Base-by-base conservation (phyloP, 1,284 basidiomycete genomes). In the Cryptococcus depauperatus region DNA sequence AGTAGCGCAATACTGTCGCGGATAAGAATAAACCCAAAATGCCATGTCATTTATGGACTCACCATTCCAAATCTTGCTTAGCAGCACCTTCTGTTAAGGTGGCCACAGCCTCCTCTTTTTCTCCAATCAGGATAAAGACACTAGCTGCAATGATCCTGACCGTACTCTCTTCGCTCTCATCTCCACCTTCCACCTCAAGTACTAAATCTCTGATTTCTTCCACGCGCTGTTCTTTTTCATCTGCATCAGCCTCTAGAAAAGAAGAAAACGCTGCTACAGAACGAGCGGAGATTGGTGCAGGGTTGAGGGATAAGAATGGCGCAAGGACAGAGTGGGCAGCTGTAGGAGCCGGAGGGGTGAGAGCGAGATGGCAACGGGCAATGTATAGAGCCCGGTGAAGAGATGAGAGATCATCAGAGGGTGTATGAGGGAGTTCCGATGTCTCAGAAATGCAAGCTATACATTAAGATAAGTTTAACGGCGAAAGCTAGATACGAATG, bases 71-170 rank as follows among this genome's bases (percentile, higher is more conserved):
- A 66, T 87, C 84, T 58, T 83, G 79, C 30, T 79, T 80, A 29
- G 82, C 81, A 23, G 78, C 74, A 26, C 79, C 79, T 18, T 76
- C 79, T 11, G 82, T 80, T 23, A 95, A 75, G 0, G 86, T 89
- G 64, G 92, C 88, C 23, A 95, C 73, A 0, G 88, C 89, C 71
- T 95, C 91, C 69, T 93, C 89, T 14, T 84, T 70, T 71, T 95
- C 90, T 4, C 83, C 83, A 19, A 84, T 85, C 18, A 79, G 74
- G 14, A 82, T 77, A 67, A 92, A 93, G 1, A 88, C 84, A 3
- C 84, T 88, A 5, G 82, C 88, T 14, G 87, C 85, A 3, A 88
- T 70, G 14, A 85, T 84, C 44, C 81, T 75, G 1, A 91, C 86
- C 23, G 80, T 67, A 26, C 80, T 53, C 35, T 73, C 81, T 62